Evolutionary conservation across 345 rosid genomes (phyloP).

Genomic region (Adansonia digitata): DNA sequence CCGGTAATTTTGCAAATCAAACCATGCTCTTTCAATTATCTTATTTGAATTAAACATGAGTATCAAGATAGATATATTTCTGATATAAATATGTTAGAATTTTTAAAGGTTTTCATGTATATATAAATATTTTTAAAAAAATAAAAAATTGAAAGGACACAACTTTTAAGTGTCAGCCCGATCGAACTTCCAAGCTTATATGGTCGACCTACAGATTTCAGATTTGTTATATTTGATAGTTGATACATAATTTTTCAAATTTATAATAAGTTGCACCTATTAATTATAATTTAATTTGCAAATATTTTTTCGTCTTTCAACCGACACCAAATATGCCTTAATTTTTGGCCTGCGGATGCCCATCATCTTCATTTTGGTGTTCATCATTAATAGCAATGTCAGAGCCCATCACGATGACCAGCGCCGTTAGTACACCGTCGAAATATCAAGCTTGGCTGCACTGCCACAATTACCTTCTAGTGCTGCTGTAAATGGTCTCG

Average conservation of each 20-base stretch:
- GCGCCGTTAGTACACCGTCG: neutral
- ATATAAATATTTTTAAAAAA: no score
- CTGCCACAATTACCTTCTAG: neutral
- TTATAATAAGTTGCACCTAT: neutral
- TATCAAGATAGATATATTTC: no score
- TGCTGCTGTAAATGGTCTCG: constrained; percentile 27
- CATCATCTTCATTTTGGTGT: constrained; percentile 28
- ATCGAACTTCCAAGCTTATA: no score
- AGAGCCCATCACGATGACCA: neutral
- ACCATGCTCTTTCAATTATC: no score
- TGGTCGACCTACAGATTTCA: no score
- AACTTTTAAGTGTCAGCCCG: no score
- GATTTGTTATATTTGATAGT: no score
- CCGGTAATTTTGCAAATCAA: neutral
- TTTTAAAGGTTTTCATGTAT: no score
- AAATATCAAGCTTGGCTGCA: neutral
- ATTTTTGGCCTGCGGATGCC: constrained; percentile 42
- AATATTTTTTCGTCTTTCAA: neutral
- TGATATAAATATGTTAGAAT: no score
- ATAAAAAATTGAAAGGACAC: no score
- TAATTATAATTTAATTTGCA: neutral
- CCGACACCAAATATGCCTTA: constrained; percentile 29
- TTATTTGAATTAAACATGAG: no score
- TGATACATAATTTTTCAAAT: no score
- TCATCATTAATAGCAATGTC: constrained; percentile 13